A percentile compares a stretch with the other conserved stretches of the same genome.
Evolutionary conservation across 805 yeast species (phyloP).

Genomic region (Candida ortonii): DNA sequence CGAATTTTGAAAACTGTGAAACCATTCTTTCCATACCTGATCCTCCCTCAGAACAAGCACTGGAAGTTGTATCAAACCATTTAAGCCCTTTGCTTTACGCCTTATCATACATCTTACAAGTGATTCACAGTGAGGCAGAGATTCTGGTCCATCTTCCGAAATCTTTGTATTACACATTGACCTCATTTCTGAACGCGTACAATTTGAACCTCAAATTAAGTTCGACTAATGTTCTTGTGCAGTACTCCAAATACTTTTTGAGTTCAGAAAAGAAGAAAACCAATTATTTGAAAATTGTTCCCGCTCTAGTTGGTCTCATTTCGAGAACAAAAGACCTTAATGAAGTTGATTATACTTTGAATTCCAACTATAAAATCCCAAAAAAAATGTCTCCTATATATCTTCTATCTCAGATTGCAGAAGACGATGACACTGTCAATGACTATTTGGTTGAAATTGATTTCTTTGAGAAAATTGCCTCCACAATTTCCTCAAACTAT

Average conservation of each 20-base stretch:
- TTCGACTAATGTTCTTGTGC: constrained; percentile 28
- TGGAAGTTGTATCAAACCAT: constrained; percentile 17
- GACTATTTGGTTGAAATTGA: constrained; percentile 34
- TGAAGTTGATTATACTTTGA: constrained; percentile 17
- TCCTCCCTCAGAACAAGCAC: constrained; percentile 19
- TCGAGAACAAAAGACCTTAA: constrained; percentile 18
- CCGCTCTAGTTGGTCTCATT: constrained; percentile 24
- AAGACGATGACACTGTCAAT: constrained; percentile 33
- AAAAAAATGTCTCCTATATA: constrained; percentile 34
- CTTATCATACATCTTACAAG: constrained; percentile 21
- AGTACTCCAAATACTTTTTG: constrained; percentile 22
- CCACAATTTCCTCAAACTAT: constrained; percentile 29
- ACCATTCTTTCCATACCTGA: constrained; percentile 16
- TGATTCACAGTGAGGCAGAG: constrained; percentile 3
- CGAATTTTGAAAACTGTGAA: constrained; percentile 19
- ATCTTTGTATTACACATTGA: constrained; percentile 28
- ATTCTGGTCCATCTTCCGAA: constrained; percentile 17
- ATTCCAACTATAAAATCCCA: constrained; percentile 23
- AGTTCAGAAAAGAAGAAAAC: constrained; percentile 12
- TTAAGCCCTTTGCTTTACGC: constrained; percentile 29
- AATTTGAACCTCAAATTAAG: constrained; percentile 25
- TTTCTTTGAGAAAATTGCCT: constrained; percentile 32
- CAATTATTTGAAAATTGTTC: constrained; percentile 24
- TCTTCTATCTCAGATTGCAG: constrained; percentile 33
- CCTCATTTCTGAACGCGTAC: constrained; percentile 25